Conservation (phyloP, 768 basidiomycete genomes). For the Piloderma croceum region DNA sequence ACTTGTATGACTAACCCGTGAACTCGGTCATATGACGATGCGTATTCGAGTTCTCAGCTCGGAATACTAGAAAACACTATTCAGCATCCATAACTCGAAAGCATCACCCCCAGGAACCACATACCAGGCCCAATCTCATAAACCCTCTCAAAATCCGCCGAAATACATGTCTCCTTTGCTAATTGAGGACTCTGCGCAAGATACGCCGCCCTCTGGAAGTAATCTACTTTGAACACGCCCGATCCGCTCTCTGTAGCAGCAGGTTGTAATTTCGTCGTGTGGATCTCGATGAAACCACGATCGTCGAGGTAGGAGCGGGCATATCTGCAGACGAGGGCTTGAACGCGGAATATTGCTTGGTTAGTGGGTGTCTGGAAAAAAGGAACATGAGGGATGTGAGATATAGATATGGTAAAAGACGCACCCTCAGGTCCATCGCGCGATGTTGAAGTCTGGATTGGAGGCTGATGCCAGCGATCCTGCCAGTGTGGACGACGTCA, state of each 20-base stretch:
- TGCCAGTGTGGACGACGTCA: conserved; percentile 5
- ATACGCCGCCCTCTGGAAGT: conserved; percentile 46
- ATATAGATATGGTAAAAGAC: neutral
- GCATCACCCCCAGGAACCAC: conserved; percentile 1
- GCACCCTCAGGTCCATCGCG: conserved; percentile 41
- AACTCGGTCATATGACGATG: conserved; percentile 54
- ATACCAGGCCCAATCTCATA: conserved; percentile 40
- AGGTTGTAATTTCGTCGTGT: conserved; percentile 48
- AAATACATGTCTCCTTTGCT: conserved; percentile 51
- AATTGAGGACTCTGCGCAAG: conserved; percentile 49
- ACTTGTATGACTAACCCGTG: too few species aligned
- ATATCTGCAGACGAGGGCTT: conserved; percentile 36
- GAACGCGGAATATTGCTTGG: conserved; percentile 45
- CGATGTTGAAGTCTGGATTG: conserved; percentile 44
- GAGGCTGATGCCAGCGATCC: conserved; percentile 21
- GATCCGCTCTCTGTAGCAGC: conserved; percentile 48
- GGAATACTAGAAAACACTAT: conserved; percentile 48
- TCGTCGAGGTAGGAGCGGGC: conserved; percentile 44
- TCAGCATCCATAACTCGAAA: conserved; percentile 34
- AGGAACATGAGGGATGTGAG: neutral
- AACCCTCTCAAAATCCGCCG: conserved; percentile 47
- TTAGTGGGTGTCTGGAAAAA: conserved; percentile 32
- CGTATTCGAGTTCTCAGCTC: too few species aligned
- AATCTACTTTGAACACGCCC: conserved; percentile 47
- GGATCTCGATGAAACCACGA: conserved; percentile 47